phyloP scores from a whole-genome alignment of 768 basidiomycete genomes.

The Rhizopogon vulgaris region DNA sequence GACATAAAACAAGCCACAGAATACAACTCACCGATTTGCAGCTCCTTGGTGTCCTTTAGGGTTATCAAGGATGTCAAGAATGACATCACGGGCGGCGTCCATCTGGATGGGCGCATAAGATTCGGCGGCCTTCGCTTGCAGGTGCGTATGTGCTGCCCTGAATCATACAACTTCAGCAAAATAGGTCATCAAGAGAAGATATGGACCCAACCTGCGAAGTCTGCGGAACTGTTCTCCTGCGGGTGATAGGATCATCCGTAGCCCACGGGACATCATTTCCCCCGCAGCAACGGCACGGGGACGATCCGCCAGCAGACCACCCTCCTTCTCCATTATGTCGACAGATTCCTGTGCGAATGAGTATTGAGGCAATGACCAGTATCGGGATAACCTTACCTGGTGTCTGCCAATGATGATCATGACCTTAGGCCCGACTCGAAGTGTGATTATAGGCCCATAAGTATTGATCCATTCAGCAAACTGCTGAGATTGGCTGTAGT shows the following conservation, averaged over 20 bases:
- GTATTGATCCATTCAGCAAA: constrained; percentile 56
- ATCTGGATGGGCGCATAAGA: constrained; percentile 46
- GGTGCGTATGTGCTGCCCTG: constrained; percentile 54
- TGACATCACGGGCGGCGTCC: constrained; percentile 24
- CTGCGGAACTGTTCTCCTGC: constrained; percentile 56
- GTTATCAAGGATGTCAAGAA: constrained; percentile 25
- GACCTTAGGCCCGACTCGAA: constrained; percentile 39
- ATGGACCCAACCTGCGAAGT: constrained; percentile 42
- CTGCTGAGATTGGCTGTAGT: constrained; percentile 24
- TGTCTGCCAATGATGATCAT: constrained; percentile 31
- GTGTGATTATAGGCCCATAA: constrained; percentile 56
- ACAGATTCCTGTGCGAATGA: constrained; percentile 41
- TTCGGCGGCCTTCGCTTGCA: constrained; percentile 46
- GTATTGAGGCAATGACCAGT: neutral
- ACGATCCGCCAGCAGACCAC: constrained; percentile 49
- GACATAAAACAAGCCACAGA: constrained; percentile 38
- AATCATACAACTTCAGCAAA: neutral
- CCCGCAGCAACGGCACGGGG: constrained; percentile 53
- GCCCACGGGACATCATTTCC: constrained; percentile 52
- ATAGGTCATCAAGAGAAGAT: neutral
- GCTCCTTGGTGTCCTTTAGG: constrained; percentile 46
- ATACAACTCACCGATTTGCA: constrained; percentile 35
- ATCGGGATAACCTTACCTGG: constrained; percentile 21
- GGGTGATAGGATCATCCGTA: constrained; percentile 49
- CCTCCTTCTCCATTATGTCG: constrained; percentile 64